These are phyloP conservation scores for Purpureocillium takamizusanense DNA, from an alignment of 2,329 filamentous ascomycete species.

Conservation along the genomic window DNA sequence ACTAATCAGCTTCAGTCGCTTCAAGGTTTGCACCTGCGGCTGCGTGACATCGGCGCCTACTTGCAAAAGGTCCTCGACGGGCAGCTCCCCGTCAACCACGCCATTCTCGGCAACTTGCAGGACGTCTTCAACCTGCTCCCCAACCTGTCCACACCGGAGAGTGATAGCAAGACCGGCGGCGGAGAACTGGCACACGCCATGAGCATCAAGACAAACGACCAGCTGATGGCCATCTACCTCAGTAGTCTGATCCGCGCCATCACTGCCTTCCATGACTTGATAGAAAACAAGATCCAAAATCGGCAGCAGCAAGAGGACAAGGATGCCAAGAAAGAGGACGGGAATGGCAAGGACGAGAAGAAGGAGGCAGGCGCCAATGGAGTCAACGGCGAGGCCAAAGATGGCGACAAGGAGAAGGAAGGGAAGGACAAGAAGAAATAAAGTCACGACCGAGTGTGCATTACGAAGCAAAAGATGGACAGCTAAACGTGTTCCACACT, in stretches of 20 bases:
- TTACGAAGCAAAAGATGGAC: background rate
- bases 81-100: conserved; percentile 91
- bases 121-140: conserved; percentile 98
- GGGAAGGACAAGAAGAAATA: conserved; percentile 45
- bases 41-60: conserved; percentile 92
- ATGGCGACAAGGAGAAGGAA: conserved; percentile 46
- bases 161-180: conserved; percentile 55
- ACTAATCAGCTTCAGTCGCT: conserved; percentile 96
- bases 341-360: conserved; percentile 49
- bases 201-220: conserved; percentile 98
- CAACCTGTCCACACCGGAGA: conserved; percentile 80
- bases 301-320: conserved; percentile 94
- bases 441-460: background rate
- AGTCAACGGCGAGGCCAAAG: conserved; percentile 38
- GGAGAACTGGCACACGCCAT: conserved; percentile 90
- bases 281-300: conserved; percentile 99
- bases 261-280: conserved; percentile 96
- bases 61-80: conserved; percentile 92
- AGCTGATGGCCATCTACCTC: conserved; percentile 96
- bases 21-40: conserved; percentile 86
- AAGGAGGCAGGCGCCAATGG: conserved; percentile 37
- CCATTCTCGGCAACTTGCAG: conserved; percentile 95
- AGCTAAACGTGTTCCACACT: background rate
- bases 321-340: conserved; percentile 72
- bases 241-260: conserved; percentile 95